Evolutionary conservation across 148 eudicot species (phyloP).

Genomic region (Rhododendron molle): DNA sequence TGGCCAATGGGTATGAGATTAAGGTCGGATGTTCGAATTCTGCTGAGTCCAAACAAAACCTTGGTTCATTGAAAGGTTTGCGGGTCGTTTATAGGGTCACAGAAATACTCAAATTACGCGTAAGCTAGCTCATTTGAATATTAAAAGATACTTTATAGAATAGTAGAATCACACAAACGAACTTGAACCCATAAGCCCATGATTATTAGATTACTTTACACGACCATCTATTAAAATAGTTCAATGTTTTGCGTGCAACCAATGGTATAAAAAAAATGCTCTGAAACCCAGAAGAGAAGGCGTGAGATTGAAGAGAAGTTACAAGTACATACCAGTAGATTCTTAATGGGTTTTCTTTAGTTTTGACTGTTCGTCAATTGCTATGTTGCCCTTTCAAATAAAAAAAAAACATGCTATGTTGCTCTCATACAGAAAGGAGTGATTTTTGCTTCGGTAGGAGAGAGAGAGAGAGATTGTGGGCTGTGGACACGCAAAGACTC

Average conservation of each 20-base stretch:
- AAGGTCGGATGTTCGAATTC: no score
- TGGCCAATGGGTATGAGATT: not conserved
- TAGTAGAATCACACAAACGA: not conserved
- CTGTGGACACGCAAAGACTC: constrained; percentile 16
- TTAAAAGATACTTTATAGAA: not conserved
- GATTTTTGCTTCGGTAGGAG: constrained; percentile 19
- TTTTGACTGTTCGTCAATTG: constrained; percentile 9
- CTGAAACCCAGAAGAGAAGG: not conserved
- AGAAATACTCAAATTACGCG: fast-evolving
- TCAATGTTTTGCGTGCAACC: not conserved
- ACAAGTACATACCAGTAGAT: not conserved
- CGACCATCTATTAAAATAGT: not conserved
- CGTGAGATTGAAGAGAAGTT: not conserved
- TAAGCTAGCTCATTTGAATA: no score
- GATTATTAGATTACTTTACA: no score
- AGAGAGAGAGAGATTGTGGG: constrained; percentile 14
- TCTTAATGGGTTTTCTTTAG: not conserved
- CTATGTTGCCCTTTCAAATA: not conserved
- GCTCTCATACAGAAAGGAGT: constrained; percentile 11
- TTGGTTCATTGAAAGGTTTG: not conserved
- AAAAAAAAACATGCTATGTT: no score
- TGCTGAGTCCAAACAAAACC: not conserved
- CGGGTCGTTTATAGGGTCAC: no score
- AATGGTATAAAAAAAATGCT: not conserved
- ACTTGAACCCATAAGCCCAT: not conserved